Evolutionary conservation across 257 asterid species (phyloP), one percentile per base, ranked within the genome.

Genomic region (Nemophila menziesii): DNA sequence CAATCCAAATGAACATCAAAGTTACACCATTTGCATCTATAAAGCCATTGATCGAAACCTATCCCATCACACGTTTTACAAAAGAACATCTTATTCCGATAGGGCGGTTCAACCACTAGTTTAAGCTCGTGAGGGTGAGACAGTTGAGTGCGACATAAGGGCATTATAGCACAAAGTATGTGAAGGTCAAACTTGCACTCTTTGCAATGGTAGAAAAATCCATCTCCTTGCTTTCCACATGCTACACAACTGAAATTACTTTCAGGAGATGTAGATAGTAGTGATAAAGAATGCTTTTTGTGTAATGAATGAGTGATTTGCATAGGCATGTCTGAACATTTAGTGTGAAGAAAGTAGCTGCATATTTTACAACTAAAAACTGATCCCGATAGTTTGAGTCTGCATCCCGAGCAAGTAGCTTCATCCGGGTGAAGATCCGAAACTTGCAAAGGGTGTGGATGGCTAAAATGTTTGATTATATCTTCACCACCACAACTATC

Each of bases 1-100:
- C 93, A 80, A 22, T 54, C 54, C 69, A 80, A 44, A 46, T 77
- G 87, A 8, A 68, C 77, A 41, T 77, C 84, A 37, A 80, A 80
- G n/a, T 63, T 73, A 50, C 93, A 80, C 2, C 37, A 8, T 2
- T 9, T 27, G 33, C 93, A 77, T 44, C 84, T 46, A 39, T 80
- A 80, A n/a, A 80, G 73, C 84, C 93, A 77, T 26, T 71, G 73
- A 8, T 54, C 43, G 0, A 54, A 44, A 5, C 75, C 79, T 8
- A 2, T 12, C 20, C 22, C 21, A 49, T 16, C 38, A 48, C 93
- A 80, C 5, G 77, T 27, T 34, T 71, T 72, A 26, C 93, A 77
- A 12, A 10, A 20, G 34, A 68, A 77, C 1, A 17, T 58, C 39
- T 63, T 58, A 4, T 19, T 14, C 5, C 14, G 56, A 26, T 77